A percentile compares a stretch with the other conserved stretches of the same genome.
These are phyloP conservation scores for Eucalyptus pauciflora DNA, from an alignment of 345 rosid genomes.

Conservation along the genomic window DNA sequence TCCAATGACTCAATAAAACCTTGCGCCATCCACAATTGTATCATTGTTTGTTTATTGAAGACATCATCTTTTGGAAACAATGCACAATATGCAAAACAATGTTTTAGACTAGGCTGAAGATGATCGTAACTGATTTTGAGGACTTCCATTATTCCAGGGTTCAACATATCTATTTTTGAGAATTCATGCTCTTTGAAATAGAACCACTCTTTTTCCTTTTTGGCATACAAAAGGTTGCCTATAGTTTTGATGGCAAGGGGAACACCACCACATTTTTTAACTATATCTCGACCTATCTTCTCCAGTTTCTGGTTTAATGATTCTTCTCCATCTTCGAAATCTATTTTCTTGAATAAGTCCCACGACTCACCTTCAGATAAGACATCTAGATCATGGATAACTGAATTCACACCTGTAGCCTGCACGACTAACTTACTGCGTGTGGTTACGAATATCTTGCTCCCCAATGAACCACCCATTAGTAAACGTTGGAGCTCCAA, in stretches of 20 bases:
- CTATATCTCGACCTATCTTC: fast-evolving
- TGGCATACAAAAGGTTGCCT: background rate
- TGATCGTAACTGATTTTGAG: background rate
- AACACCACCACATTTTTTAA: background rate
- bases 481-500: fast-evolving
- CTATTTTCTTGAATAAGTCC: background rate
- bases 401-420: too few relatives aligned
- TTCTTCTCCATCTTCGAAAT: background rate
- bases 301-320: background rate
- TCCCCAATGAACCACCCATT: too few relatives aligned
- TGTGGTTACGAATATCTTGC: too few relatives aligned
- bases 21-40: background rate
- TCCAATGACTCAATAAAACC: too few relatives aligned
- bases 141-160: too few relatives aligned
- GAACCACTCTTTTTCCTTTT: background rate
- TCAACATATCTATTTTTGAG: too few relatives aligned
- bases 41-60: too few relatives aligned
- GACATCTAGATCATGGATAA: fast-evolving
- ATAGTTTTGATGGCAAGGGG: background rate
- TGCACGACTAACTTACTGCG: too few relatives aligned
- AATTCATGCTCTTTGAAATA: background rate
- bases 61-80: background rate
- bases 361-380: background rate
- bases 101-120: background rate
- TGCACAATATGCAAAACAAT: background rate